Conservation (phyloP, 1,284 basidiomycete species). For the Meripilus lineatus region DNA sequence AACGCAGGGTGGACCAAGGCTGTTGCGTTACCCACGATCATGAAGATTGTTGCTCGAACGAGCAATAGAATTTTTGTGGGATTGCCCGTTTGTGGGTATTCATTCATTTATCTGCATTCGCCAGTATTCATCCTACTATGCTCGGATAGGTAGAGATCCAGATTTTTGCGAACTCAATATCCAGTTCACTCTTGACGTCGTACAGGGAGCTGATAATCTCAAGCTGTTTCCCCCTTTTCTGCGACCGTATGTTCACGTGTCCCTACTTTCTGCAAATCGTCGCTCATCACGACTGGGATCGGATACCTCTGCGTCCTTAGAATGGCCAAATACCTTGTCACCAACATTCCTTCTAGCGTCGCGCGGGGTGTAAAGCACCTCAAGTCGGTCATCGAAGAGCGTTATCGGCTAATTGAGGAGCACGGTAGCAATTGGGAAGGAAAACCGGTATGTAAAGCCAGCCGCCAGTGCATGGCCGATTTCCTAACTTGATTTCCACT, state of each 20-base stretch:
- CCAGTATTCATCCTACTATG: no score
- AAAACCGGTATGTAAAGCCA: slow-evolving; percentile 14
- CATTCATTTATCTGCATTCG: background rate
- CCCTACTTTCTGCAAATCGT: background rate
- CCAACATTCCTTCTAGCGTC: slow-evolving; percentile 16
- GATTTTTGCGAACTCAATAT: slow-evolving; percentile 34
- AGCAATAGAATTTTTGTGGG: slow-evolving; percentile 30
- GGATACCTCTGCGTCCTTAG: slow-evolving; percentile 19
- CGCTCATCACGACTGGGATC: slow-evolving; percentile 10
- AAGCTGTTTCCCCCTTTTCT: slow-evolving; percentile 34
- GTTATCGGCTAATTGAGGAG: slow-evolving; percentile 17
- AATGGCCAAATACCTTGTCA: slow-evolving; percentile 20
- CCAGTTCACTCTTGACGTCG: slow-evolving; percentile 26
- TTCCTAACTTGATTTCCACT: background rate
- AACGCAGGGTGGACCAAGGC: slow-evolving; percentile 8
- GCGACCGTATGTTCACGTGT: slow-evolving; percentile 29
- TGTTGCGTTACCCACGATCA: background rate
- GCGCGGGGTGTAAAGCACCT: slow-evolving; percentile 23
- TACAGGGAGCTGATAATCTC: slow-evolving; percentile 23
- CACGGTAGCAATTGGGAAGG: slow-evolving; percentile 12
- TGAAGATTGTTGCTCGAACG: slow-evolving; percentile 9
- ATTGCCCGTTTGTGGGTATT: slow-evolving; percentile 31
- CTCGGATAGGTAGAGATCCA: slow-evolving; percentile 8
- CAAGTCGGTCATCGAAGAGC: slow-evolving; percentile 23
- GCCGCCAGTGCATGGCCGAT: slow-evolving; percentile 10